Base-by-base conservation (phyloP, 2,329 filamentous ascomycete genomes). In the Coniochaeta sp. region DNA sequence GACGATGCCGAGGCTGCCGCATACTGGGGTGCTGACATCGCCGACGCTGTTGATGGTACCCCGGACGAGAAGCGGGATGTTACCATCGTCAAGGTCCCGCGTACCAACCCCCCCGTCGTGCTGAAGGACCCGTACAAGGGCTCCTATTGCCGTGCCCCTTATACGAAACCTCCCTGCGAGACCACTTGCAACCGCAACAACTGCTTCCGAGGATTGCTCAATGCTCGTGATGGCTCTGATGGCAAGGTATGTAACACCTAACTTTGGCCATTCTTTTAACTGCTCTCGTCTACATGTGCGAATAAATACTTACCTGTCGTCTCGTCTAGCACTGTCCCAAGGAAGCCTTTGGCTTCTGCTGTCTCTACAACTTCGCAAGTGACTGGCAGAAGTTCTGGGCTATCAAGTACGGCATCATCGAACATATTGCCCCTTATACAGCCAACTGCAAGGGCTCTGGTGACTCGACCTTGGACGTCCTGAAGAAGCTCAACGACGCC, bases 271-370 rank as follows among this genome's bases (percentile, higher is more conserved):
- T n/a, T n/a, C n/a, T n/a, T n/a, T n/a, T n/a, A n/a, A n/a, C n/a
- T n/a, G n/a, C n/a, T n/a, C n/a, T n/a, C n/a, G n/a, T n/a, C n/a
- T n/a, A n/a, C n/a, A 26, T 28, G 2, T 6, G 12, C 16, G n/a
- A 50, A 3, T 6, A 44, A 7, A 22, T 24, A 47, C 43, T 47
- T 24, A 52, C 24, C 47, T 63, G 2, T 58, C 58, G 44, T 6
- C n/a, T 24, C 19, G 6, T 17, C 24, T 40, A 62, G 61, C 61
- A 62, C 47, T 62, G 61, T 50, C 61, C 61, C 50, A 55, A 57
- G 44, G 58, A 62, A 50, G 61, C 61, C 36, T 62, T 58, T 24
- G 43, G 44, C 36, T 60, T 62, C 61, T 62, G 61, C 61, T 62
- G 61, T 50, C 24, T 57, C 56, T 62, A 58, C 58, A 59, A 60